Conservation (phyloP, 345 rosid species). For the Conringia planisiliqua region DNA sequence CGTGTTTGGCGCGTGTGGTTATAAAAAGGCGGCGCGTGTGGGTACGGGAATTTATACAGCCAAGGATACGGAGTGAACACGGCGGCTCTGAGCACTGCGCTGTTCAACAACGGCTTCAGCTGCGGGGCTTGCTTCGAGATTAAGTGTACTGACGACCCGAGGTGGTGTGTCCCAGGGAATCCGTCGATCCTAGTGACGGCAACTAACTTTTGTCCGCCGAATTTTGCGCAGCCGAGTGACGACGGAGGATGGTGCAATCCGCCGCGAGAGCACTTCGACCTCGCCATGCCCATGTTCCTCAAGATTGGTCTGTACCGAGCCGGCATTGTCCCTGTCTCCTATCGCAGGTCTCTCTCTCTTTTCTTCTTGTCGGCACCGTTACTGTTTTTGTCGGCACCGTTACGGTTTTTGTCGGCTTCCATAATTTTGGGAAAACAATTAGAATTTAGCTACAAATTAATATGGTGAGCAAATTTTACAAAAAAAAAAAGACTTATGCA, state of each 20-base stretch:
- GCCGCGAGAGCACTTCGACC: conserved; percentile 94
- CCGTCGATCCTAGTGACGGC: conserved; percentile 83
- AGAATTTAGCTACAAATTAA: not conserved
- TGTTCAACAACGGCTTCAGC: conserved; percentile 85
- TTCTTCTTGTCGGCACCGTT: not conserved
- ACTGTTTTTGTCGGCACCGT: not conserved
- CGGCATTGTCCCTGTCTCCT: conserved; percentile 91
- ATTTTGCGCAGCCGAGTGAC: conserved; percentile 74
- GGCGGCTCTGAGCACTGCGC: conserved; percentile 89
- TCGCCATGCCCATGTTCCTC: conserved; percentile 99
- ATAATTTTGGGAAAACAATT: not conserved
- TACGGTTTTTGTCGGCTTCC: not conserved
- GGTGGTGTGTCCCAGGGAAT: conserved; percentile 78
- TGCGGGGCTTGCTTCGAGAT: conserved; percentile 96
- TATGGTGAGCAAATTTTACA: not conserved
- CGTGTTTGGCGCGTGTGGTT: not conserved
- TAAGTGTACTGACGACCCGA: conserved; percentile 67
- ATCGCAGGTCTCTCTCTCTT: conserved; percentile 50
- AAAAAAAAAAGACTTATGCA: no score
- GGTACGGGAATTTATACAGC: conserved; percentile 92
- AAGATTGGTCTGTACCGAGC: conserved; percentile 85
- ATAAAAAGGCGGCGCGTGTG: conserved; percentile 84
- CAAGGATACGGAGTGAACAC: conserved; percentile 96
- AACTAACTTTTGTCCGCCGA: conserved; percentile 96
- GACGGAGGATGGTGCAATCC: conserved; percentile 99